A percentile compares a stretch with the other conserved stretches of the same genome.
These are phyloP conservation scores for Delitschia confertaspora DNA, from an alignment of 495 filamentous ascomycete species.

Conservation along the genomic window DNA sequence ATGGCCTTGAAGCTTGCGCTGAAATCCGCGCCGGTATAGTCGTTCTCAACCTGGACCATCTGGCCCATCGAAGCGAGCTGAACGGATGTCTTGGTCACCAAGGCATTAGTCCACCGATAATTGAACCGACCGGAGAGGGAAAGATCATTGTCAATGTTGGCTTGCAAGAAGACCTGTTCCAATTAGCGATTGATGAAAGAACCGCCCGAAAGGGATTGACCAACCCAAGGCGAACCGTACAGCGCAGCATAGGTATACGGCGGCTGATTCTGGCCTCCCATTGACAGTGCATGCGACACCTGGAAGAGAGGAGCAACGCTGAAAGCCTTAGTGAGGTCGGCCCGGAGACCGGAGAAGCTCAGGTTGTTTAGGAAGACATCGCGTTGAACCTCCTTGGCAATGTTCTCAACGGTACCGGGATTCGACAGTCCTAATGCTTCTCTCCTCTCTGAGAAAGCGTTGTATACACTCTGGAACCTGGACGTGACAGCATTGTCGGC, in stretches of 20 bases:
- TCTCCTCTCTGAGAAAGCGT: constrained; percentile 74
- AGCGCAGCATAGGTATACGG: constrained; percentile 92
- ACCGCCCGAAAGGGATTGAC: constrained; percentile 31
- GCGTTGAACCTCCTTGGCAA: constrained; percentile 85
- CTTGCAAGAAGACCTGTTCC: constrained; percentile 82
- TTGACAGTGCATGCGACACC: constrained; percentile 89
- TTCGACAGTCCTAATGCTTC: constrained; percentile 80
- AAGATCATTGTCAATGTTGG: constrained; percentile 84
- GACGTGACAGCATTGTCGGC: constrained; percentile 61
- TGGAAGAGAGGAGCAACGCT: constrained; percentile 90
- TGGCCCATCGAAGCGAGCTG: constrained; percentile 68
- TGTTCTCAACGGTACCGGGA: constrained; percentile 84
- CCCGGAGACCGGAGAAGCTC: constrained; percentile 89
- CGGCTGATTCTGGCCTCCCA: constrained; percentile 76
- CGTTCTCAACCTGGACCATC: constrained; percentile 83
- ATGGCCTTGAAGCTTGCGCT: constrained; percentile 80
- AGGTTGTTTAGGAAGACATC: constrained; percentile 91
- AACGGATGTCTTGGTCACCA: constrained; percentile 76
- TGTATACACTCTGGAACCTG: constrained; percentile 67
- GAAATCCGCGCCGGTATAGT: constrained; percentile 90
- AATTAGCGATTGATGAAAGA: constrained; percentile 2
- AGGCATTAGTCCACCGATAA: constrained; percentile 67
- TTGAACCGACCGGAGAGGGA: constrained; percentile 76
- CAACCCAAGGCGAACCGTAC: constrained; percentile 83
- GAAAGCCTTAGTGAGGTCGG: constrained; percentile 92